phyloP scores from a whole-genome alignment of 805 yeast species.

The Wickerhamomyces silvicola region DNA sequence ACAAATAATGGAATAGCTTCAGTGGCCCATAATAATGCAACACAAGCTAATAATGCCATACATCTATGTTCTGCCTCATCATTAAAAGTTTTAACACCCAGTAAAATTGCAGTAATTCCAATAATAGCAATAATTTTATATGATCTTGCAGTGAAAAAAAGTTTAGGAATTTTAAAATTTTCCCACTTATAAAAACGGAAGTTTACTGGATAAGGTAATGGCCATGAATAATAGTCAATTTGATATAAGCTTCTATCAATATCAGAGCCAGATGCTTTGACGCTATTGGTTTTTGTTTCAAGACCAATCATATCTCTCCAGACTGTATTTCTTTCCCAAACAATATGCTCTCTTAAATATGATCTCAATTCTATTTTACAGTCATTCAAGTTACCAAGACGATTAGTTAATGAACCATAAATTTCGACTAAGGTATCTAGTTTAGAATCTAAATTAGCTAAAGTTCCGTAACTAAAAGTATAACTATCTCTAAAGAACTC shows the following conservation, averaged over 20 bases:
- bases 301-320: conserved; percentile 93
- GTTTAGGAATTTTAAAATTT: conserved; percentile 38
- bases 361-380: conserved; percentile 52
- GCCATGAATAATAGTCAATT: conserved; percentile 26
- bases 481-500: conserved; percentile 42
- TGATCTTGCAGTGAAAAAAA: conserved; percentile 39
- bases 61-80: conserved; percentile 57
- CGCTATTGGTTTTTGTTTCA: conserved; percentile 54
- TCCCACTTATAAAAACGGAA: conserved; percentile 22
- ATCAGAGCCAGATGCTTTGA: conserved; percentile 29
- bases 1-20: conserved; percentile 90
- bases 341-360: conserved; percentile 80
- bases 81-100: conserved; percentile 55
- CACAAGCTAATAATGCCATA: conserved; percentile 57
- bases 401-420: conserved; percentile 45
- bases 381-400: conserved; percentile 27
- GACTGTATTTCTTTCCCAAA: conserved; percentile 93
- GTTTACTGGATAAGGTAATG: conserved; percentile 25
- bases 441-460: conserved; percentile 42
- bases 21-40: conserved; percentile 85
- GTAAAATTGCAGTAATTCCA: conserved; percentile 44
- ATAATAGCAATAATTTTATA: conserved; percentile 43
- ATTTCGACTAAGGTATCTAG: conserved; percentile 45
- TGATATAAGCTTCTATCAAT: conserved; percentile 28
- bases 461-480: conserved; percentile 48